phyloP scores from a whole-genome alignment of 768 basidiomycete genomes.

The Trametes sanguinea region DNA sequence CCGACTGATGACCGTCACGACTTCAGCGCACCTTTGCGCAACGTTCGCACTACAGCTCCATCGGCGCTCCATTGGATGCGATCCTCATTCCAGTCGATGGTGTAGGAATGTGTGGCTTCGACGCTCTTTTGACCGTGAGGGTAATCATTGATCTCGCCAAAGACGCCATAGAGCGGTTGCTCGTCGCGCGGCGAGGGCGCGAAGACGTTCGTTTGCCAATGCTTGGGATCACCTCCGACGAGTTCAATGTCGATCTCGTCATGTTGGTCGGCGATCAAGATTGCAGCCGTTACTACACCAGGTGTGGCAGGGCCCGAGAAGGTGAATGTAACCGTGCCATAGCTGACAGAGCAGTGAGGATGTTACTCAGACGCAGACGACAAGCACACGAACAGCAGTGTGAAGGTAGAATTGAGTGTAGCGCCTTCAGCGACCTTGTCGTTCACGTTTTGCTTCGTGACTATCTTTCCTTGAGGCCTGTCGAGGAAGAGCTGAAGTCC shows the following conservation, averaged over 20 bases:
- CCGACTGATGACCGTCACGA: background rate
- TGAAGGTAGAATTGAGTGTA: slow-evolving; percentile 44
- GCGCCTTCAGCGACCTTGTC: slow-evolving; percentile 40
- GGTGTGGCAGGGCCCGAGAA: slow-evolving; percentile 35
- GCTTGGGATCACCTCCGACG: slow-evolving; percentile 38
- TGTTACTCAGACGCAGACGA: too few relatives aligned
- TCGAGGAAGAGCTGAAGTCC: slow-evolving; percentile 38
- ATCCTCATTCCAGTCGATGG: slow-evolving; percentile 43
- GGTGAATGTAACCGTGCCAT: slow-evolving; percentile 40
- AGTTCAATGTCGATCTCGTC: slow-evolving; percentile 50
- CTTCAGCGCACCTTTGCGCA: slow-evolving; percentile 27
- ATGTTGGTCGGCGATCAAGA: slow-evolving; percentile 35
- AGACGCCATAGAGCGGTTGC: slow-evolving; percentile 40
- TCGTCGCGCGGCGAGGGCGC: slow-evolving; percentile 34
- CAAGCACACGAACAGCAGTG: slow-evolving; percentile 31
- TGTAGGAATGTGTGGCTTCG: slow-evolving; percentile 35
- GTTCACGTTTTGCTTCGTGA: slow-evolving; percentile 38
- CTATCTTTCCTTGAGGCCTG: slow-evolving; percentile 35
- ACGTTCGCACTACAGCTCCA: slow-evolving; percentile 35
- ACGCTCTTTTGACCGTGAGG: slow-evolving; percentile 23
- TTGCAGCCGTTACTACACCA: slow-evolving; percentile 44
- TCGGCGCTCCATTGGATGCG: slow-evolving; percentile 46
- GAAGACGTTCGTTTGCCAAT: slow-evolving; percentile 48
- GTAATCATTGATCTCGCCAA: slow-evolving; percentile 37
- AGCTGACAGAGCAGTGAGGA: slow-evolving; percentile 22